Conservation (phyloP, 169 alveolate species). For the Condylostoma magnum region DNA sequence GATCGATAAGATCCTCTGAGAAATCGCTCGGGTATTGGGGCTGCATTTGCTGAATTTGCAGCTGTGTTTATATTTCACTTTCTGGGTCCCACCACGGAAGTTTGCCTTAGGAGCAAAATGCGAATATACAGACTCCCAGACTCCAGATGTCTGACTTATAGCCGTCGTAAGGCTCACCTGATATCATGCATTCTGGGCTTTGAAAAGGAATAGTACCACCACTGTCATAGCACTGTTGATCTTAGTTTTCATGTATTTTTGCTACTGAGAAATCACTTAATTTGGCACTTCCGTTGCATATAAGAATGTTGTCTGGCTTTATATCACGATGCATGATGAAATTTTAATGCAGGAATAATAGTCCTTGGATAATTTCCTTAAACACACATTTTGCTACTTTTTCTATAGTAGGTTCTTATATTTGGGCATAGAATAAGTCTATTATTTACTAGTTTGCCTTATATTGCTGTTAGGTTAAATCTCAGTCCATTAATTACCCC, state of each 20-base stretch:
- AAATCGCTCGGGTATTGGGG: background rate
- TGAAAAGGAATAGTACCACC: constrained; percentile 31
- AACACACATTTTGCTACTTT: background rate
- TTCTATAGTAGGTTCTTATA: background rate
- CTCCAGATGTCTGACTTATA: constrained; percentile 29
- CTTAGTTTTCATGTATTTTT: background rate
- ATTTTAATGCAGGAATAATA: constrained; percentile 1
- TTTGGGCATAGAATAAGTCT: background rate
- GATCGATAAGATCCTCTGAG: background rate
- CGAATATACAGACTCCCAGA: constrained; percentile 21
- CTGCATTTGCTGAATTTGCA: background rate
- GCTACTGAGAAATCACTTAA: constrained; percentile 20
- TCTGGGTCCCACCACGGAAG: constrained; percentile 19
- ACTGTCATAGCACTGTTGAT: constrained; percentile 3
- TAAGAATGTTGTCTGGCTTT: constrained; percentile 27
- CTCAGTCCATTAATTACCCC: constrained; percentile 27
- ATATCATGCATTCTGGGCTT: constrained; percentile 31
- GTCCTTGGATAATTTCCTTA: background rate
- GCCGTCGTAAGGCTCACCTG: constrained; percentile 17
- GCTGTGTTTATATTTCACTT: constrained; percentile 24
- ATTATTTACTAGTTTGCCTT: background rate
- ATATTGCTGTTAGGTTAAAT: background rate
- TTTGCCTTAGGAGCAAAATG: background rate
- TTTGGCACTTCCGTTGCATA: background rate
- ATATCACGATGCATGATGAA: constrained; percentile 11